phyloP scores from a whole-genome alignment of 2,329 filamentous ascomycete species.

The Bimuria novae-zelandiae region DNA sequence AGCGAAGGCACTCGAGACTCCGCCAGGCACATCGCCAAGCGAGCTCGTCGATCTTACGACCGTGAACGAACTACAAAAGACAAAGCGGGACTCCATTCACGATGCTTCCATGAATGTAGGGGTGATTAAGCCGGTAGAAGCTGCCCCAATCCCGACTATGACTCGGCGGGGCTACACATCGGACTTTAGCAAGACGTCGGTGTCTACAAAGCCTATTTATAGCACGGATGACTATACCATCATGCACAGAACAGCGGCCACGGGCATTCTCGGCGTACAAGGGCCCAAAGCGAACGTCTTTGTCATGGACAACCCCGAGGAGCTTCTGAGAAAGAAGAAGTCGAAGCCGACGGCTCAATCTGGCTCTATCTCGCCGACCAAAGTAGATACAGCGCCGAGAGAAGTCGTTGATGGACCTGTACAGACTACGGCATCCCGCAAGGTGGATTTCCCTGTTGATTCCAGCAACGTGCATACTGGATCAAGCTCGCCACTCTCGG shows the following conservation, averaged over 20 bases:
- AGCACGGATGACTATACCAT: not conserved
- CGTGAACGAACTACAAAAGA: not conserved
- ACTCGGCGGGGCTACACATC: not conserved
- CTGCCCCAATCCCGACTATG: not conserved
- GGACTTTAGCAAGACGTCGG: not conserved
- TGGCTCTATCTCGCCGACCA: not conserved
- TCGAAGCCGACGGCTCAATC: not conserved
- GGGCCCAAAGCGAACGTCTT: conserved; percentile 23
- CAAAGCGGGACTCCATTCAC: conserved; percentile 9
- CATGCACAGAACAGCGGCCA: conserved; percentile 9
- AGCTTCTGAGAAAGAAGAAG: conserved; percentile 19
- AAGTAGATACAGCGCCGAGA: not conserved
- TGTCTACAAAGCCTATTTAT: not conserved
- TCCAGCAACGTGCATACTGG: not conserved
- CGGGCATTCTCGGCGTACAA: conserved; percentile 19
- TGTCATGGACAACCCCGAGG: conserved; percentile 27
- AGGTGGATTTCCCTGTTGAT: not conserved
- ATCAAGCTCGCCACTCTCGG: conserved; percentile 12
- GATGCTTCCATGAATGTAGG: not conserved
- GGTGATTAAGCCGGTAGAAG: not conserved
- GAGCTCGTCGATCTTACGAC: not conserved
- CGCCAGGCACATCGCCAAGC: conserved; percentile 3
- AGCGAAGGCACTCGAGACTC: not conserved
- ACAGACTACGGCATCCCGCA: not conserved
- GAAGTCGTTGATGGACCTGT: not conserved